phyloP scores from a whole-genome alignment of 2,329 filamentous ascomycete genomes.

The Ophioceras dolichostomum region DNA sequence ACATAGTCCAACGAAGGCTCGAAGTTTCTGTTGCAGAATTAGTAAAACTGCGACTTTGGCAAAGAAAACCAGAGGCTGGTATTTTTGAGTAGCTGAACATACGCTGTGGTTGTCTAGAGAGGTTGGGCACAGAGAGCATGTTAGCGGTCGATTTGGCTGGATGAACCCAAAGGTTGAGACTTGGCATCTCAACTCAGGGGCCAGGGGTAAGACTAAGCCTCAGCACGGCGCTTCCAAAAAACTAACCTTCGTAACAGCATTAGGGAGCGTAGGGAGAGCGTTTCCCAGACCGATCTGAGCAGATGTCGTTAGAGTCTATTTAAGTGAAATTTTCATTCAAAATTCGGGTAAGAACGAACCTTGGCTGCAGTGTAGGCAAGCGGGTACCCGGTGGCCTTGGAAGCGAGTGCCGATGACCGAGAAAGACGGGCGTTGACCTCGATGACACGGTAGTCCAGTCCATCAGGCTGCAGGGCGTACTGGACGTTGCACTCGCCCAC shows the following conservation, averaged over 20 bases:
- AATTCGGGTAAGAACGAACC: too few species aligned
- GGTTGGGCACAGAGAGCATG: too few species aligned
- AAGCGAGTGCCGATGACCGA: slow-evolving; percentile 86
- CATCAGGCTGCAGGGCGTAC: slow-evolving; percentile 92
- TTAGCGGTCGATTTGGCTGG: too few species aligned
- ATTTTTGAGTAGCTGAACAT: too few species aligned
- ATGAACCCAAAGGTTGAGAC: too few species aligned
- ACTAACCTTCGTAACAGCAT: slow-evolving; percentile 66
- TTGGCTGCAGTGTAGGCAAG: slow-evolving; percentile 90
- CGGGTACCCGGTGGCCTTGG: slow-evolving; percentile 94
- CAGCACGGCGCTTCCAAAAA: too few species aligned
- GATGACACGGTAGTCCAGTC: slow-evolving; percentile 95
- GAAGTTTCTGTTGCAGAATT: slow-evolving; percentile 98
- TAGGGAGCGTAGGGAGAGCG: slow-evolving; percentile 88
- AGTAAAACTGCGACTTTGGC: too few species aligned
- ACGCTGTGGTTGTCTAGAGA: slow-evolving; percentile 78
- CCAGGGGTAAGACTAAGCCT: too few species aligned
- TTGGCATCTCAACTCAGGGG: too few species aligned
- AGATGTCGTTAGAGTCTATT: too few species aligned
- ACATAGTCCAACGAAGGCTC: slow-evolving; percentile 96
- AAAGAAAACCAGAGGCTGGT: too few species aligned
- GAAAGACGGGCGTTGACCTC: slow-evolving; percentile 97
- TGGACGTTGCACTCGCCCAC: slow-evolving; percentile 99
- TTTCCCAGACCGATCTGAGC: slow-evolving; percentile 83
- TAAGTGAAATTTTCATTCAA: too few species aligned